Evolutionary conservation across 2,329 filamentous ascomycete species (phyloP), one percentile per base, ranked within the genome.

Genomic region (Fusarium setosum): DNA sequence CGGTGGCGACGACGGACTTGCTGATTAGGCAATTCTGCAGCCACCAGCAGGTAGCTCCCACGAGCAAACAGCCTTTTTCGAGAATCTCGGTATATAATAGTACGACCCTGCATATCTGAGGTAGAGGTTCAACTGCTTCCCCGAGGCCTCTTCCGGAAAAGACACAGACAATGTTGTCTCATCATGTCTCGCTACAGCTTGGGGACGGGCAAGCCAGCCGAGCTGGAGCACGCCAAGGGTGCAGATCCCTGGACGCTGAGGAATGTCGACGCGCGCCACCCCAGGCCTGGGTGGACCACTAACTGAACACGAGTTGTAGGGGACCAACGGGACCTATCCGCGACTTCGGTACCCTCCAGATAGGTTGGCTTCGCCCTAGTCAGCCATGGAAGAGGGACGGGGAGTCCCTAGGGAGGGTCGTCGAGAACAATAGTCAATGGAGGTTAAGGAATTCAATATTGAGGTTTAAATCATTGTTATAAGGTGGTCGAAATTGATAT

Each of bases 231-330:
- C 60, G 56, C 60, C 35, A 47, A 21, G 60, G 49, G 56, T 23
- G 64, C 44, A 61, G 64, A 67, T 67, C 64, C 64, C 48, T 68
- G 48, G 38, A 34, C 20, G 8, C 26, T 55, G 60, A 55, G 64
- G 64, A 67, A 67, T 68, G 64, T 26, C 50, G 47, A 57, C 29
- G 37, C 42, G 20, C 60, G 64, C 64, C 64, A 67, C 60, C 57
- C 64, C 64, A 67, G 24, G 40, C 40, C 29, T n/a, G n/a, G 21
- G 40, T n/a, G 31, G 38, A 47, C 38, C 40, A 23, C 18, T 26
- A 42, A 29, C 26, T 8, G 12, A 12, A 12, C 26, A 29, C 26
- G 26, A 12, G 9, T 29, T 29, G 26, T 29, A 29, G 26, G 26
- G 26, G 26, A 29, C 26, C 26, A 29, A 29, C 26, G 4, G 12